Evolutionary conservation across 257 asterid genomes (phyloP), one percentile per base, ranked within the genome.

Genomic region (Vinca minor): DNA sequence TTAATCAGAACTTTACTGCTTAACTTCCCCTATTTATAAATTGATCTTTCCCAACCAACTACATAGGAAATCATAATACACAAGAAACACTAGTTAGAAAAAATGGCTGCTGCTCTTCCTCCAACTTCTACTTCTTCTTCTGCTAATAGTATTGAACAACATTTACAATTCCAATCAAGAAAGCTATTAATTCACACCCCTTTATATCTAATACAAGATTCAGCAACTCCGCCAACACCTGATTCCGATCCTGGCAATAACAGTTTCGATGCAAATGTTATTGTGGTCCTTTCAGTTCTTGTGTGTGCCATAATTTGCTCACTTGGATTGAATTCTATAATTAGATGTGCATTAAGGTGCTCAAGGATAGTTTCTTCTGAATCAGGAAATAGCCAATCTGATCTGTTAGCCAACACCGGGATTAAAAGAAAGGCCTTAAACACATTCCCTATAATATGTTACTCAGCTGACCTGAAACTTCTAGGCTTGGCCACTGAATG

Each of bases 271-370:
- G n/a, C n/a, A n/a, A n/a, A n/a, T n/a, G n/a, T n/a, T n/a, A n/a
- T n/a, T n/a, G n/a, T n/a, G n/a, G n/a, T n/a, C n/a, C n/a, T n/a
- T n/a, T n/a, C n/a, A n/a, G n/a, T n/a, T n/a, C n/a, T n/a, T n/a
- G n/a, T n/a, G n/a, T n/a, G n/a, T n/a, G n/a, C n/a, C n/a, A n/a
- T n/a, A n/a, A n/a, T n/a, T n/a, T n/a, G n/a, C n/a, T n/a, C n/a
- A n/a, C n/a, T n/a, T n/a, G n/a, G n/a, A n/a, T n/a, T n/a, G n/a
- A n/a, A n/a, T n/a, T n/a, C n/a, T n/a, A n/a, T n/a, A n/a, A n/a
- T 72, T 58, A 39, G 64, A 26, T 72, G 76, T 50, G 76, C 72
- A 10, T 39, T 72, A 13, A 65, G 76, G 29, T 66, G 68, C 50
- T 65, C 76, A 17, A 65, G 64, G 4, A 1, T 57, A 4, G 63